phyloP scores from a whole-genome alignment of 1,139 yeast species.

The Pneumocystis sp. region DNA sequence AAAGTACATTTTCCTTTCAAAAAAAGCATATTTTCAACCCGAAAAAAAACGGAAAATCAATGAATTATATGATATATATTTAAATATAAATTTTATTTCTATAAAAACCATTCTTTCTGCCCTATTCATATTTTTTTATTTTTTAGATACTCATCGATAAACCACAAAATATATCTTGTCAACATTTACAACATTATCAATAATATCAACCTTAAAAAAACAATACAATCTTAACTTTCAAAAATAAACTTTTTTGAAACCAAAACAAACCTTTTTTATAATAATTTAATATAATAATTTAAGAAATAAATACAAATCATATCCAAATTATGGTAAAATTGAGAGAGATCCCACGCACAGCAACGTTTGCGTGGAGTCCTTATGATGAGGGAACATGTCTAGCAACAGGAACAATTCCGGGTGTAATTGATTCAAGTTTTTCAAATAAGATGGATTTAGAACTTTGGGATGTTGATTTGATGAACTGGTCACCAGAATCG shows the following conservation, averaged over 20 bases:
- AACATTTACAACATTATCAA: background rate
- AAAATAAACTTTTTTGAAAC: background rate
- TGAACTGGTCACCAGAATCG: slow-evolving; percentile 26
- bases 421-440: slow-evolving; percentile 81
- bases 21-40: background rate
- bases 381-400: slow-evolving; percentile 39
- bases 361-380: slow-evolving; percentile 90
- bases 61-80: no score
- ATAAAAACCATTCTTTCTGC: no score
- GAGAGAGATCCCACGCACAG: slow-evolving; percentile 68
- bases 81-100: no score
- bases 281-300: background rate
- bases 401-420: slow-evolving; percentile 88
- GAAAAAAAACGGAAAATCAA: background rate
- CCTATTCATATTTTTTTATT: no score
- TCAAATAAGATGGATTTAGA: slow-evolving; percentile 64
- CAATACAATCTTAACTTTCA: background rate
- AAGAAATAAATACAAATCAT: background rate
- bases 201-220: background rate
- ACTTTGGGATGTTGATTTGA: slow-evolving; percentile 56
- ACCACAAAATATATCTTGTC: background rate
- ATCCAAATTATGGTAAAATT: slow-evolving; percentile 54
- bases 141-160: background rate
- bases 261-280: background rate
- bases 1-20: background rate